Evolutionary conservation across 192 early-diverging fungal genomes (phyloP), one percentile per base, ranked within the genome.

Genomic region (Gigaspora rosea): DNA sequence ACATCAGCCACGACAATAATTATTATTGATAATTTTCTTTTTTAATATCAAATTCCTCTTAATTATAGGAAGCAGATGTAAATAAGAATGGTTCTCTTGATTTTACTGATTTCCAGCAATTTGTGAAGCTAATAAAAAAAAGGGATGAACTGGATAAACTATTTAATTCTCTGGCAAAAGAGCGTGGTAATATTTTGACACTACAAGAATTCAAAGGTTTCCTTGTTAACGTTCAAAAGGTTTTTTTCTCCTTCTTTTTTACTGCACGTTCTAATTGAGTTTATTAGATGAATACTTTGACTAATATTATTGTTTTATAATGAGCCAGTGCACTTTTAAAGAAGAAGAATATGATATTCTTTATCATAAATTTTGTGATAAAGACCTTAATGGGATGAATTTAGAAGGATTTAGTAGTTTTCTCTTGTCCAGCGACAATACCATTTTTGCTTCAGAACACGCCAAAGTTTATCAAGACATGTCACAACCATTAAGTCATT

Each of bases 401-500:
- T 75, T 90, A 47, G 89, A 92, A 52, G 90, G 89, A 47, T 87
- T 93, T 65, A 82, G 83, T 20, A 88, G 88, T 2, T 93, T 91
- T 80, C 69, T 93, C 41, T 47, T 93, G 27, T 90, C 91, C 9
- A 79, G 83, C 35, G 88, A 87, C 68, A 93, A 92, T 78, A 47
- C 88, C 2, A 69, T 90, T n/a, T 85, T 92, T 62, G 75, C 84
- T 2, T 84, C 88, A 52, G 46, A 65, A 15, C 85, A 91, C 41
- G 74, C 78, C 6, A 78, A 83, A 13, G 81, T 90, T 16, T 86
- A 84, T 59, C 88, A 92, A 52, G 89, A 91, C 58, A 92, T 94
- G 91, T 80, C 82, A 27, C 84, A 84, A 69, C 91, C 93, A 4
- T 75, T 96, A 9, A 89, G 84, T 64, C 86, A 93, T 71, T 97